Evolutionary conservation across 371 early-diverging fungal species (phyloP), one percentile per base, ranked within the genome.

Genomic region (Batrachochytrium dendrobatidis): DNA sequence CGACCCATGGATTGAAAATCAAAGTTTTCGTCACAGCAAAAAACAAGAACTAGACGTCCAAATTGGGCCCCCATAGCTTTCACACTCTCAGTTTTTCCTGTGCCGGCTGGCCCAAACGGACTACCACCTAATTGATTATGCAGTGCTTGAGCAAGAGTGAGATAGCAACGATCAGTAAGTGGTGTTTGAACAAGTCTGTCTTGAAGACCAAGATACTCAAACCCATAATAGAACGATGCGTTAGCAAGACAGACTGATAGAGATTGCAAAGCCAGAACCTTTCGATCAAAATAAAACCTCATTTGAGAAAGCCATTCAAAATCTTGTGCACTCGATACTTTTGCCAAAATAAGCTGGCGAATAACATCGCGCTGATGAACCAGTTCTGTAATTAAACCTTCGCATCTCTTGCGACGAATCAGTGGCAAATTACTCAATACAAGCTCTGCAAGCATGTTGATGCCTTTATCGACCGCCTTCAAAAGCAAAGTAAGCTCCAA

Each of bases 1-100:
- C 99, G 92, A 49, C 97, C 94, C 94, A 99, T 95, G 28, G 99
- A 95, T 71, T 93, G 95, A 84, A 98, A 96, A 77, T 98, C 98
- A 76, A 97, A 98, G 62, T 89, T 93, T 72, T 99, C 99, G 70
- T 97, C 98, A 77, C 99, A 99, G 76, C 99, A 99, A 70, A 99
- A 99, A 24, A 98, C 99, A 50, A 98, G 88, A 12, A 95, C 92
- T 67, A 96, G 94, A 28, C 94, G 86, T 18, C 99, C 99, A 12
- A 99, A 79, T 61, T 93, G 91, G 28, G 87, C 85, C 62, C 97
- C 99, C 58, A 98, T 80, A 0, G 98, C 94, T 70, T 99, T 99
- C 60, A 98, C 99, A 18, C 91, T 88, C 75, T 99, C 99, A 0
- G 99, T 99, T 77, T 99, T 99, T 67, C 99, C 99, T 0, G 94